These are phyloP conservation scores for Croton laevigatus DNA, from an alignment of 441 rosid genomes.

Conservation along the genomic window DNA sequence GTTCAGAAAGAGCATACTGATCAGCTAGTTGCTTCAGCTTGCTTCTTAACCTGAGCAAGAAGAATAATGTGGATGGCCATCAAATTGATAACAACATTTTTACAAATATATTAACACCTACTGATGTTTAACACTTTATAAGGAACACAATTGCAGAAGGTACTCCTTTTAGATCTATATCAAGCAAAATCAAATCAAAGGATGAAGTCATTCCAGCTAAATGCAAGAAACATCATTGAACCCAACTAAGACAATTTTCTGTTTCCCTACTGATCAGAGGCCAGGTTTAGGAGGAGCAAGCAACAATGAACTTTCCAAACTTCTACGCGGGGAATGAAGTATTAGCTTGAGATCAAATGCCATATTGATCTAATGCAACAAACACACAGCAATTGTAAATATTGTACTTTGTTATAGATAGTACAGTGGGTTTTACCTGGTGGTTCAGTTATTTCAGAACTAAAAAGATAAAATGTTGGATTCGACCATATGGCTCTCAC, in stretches of 20 bases:
- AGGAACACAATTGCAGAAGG: background rate
- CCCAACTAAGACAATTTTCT: background rate
- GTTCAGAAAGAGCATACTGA: conserved; percentile 77
- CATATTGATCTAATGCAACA: background rate
- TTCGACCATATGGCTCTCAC: background rate
- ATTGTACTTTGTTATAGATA: background rate
- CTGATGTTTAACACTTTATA: background rate
- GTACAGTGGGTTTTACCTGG: background rate
- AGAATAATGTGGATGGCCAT: conserved; percentile 14
- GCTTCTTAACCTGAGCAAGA: conserved; percentile 61
- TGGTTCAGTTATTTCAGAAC: background rate
- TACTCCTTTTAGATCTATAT: background rate
- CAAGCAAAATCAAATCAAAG: conserved; percentile 6
- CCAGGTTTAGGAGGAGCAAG: background rate
- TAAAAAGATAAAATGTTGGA: background rate
- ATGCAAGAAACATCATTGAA: background rate
- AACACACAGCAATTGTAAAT: background rate
- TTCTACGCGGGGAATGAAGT: background rate
- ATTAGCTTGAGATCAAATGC: background rate
- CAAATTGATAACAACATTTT: background rate
- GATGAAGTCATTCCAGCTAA: background rate
- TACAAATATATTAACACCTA: background rate
- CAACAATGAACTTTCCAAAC: background rate
- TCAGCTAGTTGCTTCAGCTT: conserved; percentile 86
- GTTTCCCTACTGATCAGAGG: background rate